A percentile compares a stretch with the other conserved stretches of the same genome.
Conservation (phyloP, 768 basidiomycete genomes). For the Termitomyces sp. region DNA sequence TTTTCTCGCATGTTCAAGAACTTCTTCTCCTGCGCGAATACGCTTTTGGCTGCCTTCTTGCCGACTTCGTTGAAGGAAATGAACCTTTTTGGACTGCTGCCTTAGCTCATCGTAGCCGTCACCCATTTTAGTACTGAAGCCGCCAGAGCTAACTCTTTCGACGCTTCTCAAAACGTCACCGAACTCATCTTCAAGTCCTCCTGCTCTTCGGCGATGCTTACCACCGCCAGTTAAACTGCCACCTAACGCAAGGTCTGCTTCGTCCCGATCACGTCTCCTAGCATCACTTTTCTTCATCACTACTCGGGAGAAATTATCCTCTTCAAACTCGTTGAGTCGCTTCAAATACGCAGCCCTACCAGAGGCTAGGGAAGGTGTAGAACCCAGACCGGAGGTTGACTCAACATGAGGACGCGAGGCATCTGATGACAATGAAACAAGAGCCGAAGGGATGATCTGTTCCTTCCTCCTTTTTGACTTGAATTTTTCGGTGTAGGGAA, state of each 20-base stretch:
- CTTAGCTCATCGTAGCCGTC: conserved; percentile 85
- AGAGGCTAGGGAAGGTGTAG: conserved; percentile 49
- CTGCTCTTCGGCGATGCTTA: conserved; percentile 51
- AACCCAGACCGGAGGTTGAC: conserved; percentile 67
- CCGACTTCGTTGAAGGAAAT: conserved; percentile 56
- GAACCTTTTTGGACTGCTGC: conserved; percentile 56
- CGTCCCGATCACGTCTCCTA: conserved; percentile 66
- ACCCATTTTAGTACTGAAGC: conserved; percentile 26
- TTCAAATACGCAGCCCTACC: conserved; percentile 75
- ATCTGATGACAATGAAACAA: conserved; percentile 60
- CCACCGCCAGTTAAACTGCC: conserved; percentile 46
- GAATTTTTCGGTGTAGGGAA: conserved; percentile 64
- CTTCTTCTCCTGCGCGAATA: conserved; percentile 18
- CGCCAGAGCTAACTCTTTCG: conserved; percentile 30
- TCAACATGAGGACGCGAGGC: conserved; percentile 66
- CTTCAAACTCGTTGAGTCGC: conserved; percentile 84
- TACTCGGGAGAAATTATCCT: conserved; percentile 88
- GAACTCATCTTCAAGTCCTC: conserved; percentile 81
- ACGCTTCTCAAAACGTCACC: conserved; percentile 68
- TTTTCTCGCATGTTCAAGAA: conserved; percentile 27
- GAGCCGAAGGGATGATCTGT: conserved; percentile 55
- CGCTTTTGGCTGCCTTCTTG: conserved; percentile 21
- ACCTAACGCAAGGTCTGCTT: conserved; percentile 84
- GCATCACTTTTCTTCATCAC: conserved; percentile 88
- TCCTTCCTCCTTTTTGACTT: conserved; percentile 44